phyloP scores from a whole-genome alignment of 2,329 filamentous ascomycete genomes.

The Ascochyta fabae region DNA sequence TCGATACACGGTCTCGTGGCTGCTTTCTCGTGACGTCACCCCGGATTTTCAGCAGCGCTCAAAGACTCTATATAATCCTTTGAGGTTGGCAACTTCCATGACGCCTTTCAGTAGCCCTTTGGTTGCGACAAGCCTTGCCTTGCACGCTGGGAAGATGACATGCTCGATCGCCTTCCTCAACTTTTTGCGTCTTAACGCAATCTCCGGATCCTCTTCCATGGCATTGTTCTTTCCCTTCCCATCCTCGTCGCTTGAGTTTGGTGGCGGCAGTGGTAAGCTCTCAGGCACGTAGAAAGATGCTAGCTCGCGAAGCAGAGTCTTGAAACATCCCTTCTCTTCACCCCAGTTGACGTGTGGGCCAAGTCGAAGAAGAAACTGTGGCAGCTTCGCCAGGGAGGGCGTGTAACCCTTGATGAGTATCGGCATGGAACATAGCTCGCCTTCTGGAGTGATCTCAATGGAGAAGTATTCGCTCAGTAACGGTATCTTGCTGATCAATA shows the following conservation, averaged over 20 bases:
- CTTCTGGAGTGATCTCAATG: constrained; percentile 78
- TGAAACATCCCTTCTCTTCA: constrained; percentile 84
- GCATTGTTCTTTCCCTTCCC: constrained; percentile 29
- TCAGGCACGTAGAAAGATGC: constrained; percentile 92
- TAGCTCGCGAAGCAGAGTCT: constrained; percentile 82
- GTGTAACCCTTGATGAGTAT: constrained; percentile 88
- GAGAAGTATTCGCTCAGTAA: constrained; percentile 96
- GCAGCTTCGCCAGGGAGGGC: constrained; percentile 84
- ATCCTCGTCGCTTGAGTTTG: constrained; percentile 51
- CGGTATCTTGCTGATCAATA: constrained; percentile 76
- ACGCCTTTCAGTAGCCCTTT: constrained; percentile 76
- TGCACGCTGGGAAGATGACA: constrained; percentile 88
- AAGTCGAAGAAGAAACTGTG: constrained; percentile 83
- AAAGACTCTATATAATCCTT: constrained; percentile 92
- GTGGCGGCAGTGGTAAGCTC: constrained; percentile 65
- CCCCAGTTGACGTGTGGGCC: constrained; percentile 89
- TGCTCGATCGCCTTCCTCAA: constrained; percentile 81
- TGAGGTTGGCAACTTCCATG: constrained; percentile 87
- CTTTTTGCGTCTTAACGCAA: constrained; percentile 65
- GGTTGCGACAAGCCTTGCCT: constrained; percentile 81
- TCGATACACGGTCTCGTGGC: neutral
- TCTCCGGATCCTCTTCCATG: constrained; percentile 48
- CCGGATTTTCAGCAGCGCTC: constrained; percentile 73
- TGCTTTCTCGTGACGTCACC: neutral
- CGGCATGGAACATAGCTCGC: constrained; percentile 79